Percentiles rank a stretch among this genome's conserved stretches.
Evolutionary conservation across 164 flowering plant genomes (phyloP).

Genomic region (Taxillus chinensis): DNA sequence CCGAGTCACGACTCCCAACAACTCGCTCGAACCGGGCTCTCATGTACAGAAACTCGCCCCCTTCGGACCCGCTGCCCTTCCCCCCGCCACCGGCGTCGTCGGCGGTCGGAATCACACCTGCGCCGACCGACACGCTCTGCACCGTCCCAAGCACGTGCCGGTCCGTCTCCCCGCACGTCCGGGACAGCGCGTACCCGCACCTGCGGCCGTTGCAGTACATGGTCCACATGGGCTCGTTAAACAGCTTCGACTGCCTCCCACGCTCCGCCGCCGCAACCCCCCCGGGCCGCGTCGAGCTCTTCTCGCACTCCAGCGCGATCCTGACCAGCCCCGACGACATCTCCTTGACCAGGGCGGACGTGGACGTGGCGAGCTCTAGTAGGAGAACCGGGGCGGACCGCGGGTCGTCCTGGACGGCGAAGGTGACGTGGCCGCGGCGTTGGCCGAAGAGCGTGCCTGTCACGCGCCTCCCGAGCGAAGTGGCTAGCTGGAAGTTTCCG

Average conservation of each 20-base stretch:
- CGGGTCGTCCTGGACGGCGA: slow-evolving; percentile 67
- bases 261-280: slow-evolving; percentile 10
- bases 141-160: slow-evolving; percentile 66
- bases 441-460: slow-evolving; percentile 83
- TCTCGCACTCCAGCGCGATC: slow-evolving; percentile 79
- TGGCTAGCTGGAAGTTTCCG: slow-evolving; percentile 17
- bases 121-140: slow-evolving; percentile 67
- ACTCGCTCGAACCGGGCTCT: slow-evolving; percentile 75
- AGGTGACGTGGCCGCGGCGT: slow-evolving; percentile 75
- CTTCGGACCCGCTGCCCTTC: slow-evolving; percentile 8
- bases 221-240: slow-evolving; percentile 65
- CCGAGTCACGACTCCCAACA: slow-evolving; percentile 71
- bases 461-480: slow-evolving; percentile 53
- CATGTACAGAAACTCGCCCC: slow-evolving; percentile 74
- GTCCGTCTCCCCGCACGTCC: slow-evolving; percentile 45
- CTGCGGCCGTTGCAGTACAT: slow-evolving; percentile 85
- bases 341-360: slow-evolving; percentile 57
- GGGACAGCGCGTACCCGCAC: slow-evolving; percentile 57
- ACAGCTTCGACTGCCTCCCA: slow-evolving; percentile 25
- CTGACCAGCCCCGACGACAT: slow-evolving; percentile 85
- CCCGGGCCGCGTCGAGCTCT: background rate
- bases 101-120: slow-evolving; percentile 78
- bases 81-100: slow-evolving; percentile 17
- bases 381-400: slow-evolving; percentile 53
- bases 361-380: slow-evolving; percentile 67